Percentiles rank a stretch among this genome's conserved stretches.
phyloP scores from a whole-genome alignment of 164 flowering plant genomes.

The Liriodendron chinense region DNA sequence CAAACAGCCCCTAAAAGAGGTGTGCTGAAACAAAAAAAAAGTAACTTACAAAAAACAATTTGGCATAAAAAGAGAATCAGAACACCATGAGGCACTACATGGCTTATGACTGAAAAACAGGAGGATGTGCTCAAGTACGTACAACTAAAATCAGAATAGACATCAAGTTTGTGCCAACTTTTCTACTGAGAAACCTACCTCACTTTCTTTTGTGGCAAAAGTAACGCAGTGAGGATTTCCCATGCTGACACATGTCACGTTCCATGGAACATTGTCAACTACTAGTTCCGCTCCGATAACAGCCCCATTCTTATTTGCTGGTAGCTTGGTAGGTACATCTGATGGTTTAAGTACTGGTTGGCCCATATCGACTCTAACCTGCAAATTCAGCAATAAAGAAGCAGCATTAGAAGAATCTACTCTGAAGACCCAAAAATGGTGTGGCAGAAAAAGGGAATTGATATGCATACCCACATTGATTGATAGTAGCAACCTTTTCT shows the following conservation, averaged over 20 bases:
- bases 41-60: background rate
- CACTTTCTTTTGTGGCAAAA: conserved; percentile 49
- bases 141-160: background rate
- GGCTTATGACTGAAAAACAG: background rate
- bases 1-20: background rate
- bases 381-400: conserved; percentile 14
- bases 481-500: background rate
- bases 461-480: background rate
- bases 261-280: conserved; percentile 76
- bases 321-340: conserved; percentile 72
- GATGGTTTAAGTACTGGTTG: conserved; percentile 73
- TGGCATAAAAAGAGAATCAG: background rate
- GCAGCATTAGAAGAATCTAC: too few species aligned
- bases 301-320: conserved; percentile 54
- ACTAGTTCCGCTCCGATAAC: conserved; percentile 62
- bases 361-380: conserved; percentile 99
- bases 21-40: background rate
- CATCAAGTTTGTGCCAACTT: background rate
- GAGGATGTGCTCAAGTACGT: background rate
- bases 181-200: conserved; percentile 41
- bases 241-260: conserved; percentile 98
- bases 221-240: conserved; percentile 98
- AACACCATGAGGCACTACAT: too few species aligned
- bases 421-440: background rate
- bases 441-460: background rate